Evolutionary conservation across 192 early-diverging fungal species (phyloP).

Genomic region (Physocladia obscura): DNA sequence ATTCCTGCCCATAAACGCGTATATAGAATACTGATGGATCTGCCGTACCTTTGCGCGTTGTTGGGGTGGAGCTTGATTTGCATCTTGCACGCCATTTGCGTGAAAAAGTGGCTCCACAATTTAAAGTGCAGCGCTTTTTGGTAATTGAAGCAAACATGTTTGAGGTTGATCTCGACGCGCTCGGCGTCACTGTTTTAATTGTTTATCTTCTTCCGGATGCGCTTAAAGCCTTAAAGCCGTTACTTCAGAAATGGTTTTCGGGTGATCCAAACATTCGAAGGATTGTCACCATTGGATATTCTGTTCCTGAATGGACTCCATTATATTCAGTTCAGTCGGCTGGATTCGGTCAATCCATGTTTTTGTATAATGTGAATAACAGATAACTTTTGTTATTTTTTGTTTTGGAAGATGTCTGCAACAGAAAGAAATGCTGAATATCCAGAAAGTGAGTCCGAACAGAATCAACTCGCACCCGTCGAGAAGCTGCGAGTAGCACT

Average conservation of each 20-base stretch:
- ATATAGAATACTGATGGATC: neutral
- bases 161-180: slow-evolving; percentile 24
- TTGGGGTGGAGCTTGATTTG: slow-evolving; percentile 38
- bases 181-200: slow-evolving; percentile 32
- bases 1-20: neutral
- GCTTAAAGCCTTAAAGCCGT: slow-evolving; percentile 9
- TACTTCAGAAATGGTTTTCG: neutral
- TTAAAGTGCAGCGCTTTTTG: neutral
- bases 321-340: too few relatives aligned
- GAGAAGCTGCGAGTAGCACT: neutral
- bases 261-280: neutral
- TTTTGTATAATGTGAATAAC: too few relatives aligned
- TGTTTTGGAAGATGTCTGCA: too few relatives aligned
- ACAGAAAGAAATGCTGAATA: too few relatives aligned
- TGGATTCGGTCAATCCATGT: too few relatives aligned
- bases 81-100: slow-evolving; percentile 19
- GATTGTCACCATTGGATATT: slow-evolving; percentile 37
- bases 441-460: too few relatives aligned
- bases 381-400: too few relatives aligned
- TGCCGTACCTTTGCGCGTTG: neutral
- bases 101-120: neutral
- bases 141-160: slow-evolving; percentile 38
- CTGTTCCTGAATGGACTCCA: slow-evolving; percentile 36
- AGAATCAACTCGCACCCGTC: too few relatives aligned
- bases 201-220: slow-evolving; percentile 26